Conservation (phyloP, 495 filamentous ascomycete species). For the Tuber brumale region DNA sequence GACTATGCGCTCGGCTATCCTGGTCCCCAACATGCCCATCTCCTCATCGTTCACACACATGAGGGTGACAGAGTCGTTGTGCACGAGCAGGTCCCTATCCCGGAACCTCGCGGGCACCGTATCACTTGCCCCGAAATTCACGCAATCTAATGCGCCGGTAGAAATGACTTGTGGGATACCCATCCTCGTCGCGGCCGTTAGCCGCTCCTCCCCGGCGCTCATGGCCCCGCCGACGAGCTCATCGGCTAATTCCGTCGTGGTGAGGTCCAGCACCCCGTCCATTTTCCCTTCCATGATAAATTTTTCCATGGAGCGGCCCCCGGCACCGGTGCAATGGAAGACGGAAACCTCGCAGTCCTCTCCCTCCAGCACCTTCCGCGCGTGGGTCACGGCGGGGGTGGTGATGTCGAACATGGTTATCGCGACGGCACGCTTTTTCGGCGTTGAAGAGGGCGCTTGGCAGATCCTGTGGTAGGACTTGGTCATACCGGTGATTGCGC, state of each 20-base stretch:
- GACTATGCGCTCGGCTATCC: constrained; percentile 51
- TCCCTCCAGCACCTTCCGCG: constrained; percentile 47
- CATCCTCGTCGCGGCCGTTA: constrained; percentile 50
- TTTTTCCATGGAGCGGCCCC: constrained; percentile 62
- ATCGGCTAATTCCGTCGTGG: constrained; percentile 62
- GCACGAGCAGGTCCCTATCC: constrained; percentile 51
- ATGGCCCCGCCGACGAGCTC: constrained; percentile 57
- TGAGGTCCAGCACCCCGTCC: constrained; percentile 61
- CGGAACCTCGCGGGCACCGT: constrained; percentile 51
- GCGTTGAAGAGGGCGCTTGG: constrained; percentile 23
- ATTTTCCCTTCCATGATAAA: constrained; percentile 51
- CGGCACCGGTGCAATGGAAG: constrained; percentile 64
- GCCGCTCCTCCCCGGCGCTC: constrained; percentile 50
- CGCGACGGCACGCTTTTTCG: constrained; percentile 48
- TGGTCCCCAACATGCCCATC: constrained; percentile 48
- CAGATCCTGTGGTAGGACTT: constrained; percentile 40
- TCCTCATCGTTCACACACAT: constrained; percentile 56
- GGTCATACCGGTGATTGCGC: constrained; percentile 54
- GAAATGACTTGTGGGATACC: constrained; percentile 59
- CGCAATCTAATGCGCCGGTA: constrained; percentile 62
- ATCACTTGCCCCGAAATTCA: constrained; percentile 56
- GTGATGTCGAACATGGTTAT: constrained; percentile 74
- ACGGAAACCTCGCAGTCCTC: constrained; percentile 53
- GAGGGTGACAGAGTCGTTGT: constrained; percentile 61
- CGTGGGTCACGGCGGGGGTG: constrained; percentile 53